A percentile compares a stretch with the other conserved stretches of the same genome.
These are phyloP conservation scores for Talaromyces sp. DNA, from an alignment of 2,329 filamentous ascomycete genomes.

Conservation along the genomic window DNA sequence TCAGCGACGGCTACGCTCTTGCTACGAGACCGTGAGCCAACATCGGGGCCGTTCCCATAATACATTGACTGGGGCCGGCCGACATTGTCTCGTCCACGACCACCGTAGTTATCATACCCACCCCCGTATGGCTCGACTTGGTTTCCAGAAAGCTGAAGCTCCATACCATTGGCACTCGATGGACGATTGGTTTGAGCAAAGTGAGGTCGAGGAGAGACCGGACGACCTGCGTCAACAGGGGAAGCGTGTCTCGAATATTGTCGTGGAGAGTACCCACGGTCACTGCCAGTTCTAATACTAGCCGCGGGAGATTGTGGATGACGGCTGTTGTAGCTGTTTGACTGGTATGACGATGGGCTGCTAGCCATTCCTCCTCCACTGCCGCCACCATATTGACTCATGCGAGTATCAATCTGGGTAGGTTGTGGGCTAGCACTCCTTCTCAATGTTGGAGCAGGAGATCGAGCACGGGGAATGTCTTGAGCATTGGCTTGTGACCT, in stretches of 20 bases:
- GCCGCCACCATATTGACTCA: slow-evolving; percentile 28
- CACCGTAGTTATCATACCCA: slow-evolving; percentile 24
- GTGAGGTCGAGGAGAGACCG: slow-evolving; percentile 49
- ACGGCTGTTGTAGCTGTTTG: slow-evolving; percentile 35
- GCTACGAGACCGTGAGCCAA: slow-evolving; percentile 58
- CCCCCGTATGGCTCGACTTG: slow-evolving; percentile 54
- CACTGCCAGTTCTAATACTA: slow-evolving; percentile 25
- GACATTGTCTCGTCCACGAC: slow-evolving; percentile 32
- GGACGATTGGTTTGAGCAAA: slow-evolving; percentile 47
- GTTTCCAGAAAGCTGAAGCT: slow-evolving; percentile 58
- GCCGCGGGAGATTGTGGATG: slow-evolving; percentile 33
- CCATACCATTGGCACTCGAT: slow-evolving; percentile 53
- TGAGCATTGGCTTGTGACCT: slow-evolving; percentile 45
- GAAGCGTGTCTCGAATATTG: slow-evolving; percentile 35
- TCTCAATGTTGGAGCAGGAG: slow-evolving; percentile 48
- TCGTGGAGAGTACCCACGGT: slow-evolving; percentile 40
- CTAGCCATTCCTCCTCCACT: slow-evolving; percentile 24
- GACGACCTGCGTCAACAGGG: slow-evolving; percentile 35
- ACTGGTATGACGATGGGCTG: slow-evolving; percentile 40
- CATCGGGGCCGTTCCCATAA: slow-evolving; percentile 44
- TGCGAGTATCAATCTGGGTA: slow-evolving; percentile 22
- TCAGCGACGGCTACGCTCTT: slow-evolving; percentile 80
- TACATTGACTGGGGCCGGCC: slow-evolving; percentile 43
- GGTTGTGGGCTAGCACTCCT: slow-evolving; percentile 32
- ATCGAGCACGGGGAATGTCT: slow-evolving; percentile 48